Base-by-base conservation (phyloP, 371 early-diverging fungal species). In the Umbelopsis sp. region DNA sequence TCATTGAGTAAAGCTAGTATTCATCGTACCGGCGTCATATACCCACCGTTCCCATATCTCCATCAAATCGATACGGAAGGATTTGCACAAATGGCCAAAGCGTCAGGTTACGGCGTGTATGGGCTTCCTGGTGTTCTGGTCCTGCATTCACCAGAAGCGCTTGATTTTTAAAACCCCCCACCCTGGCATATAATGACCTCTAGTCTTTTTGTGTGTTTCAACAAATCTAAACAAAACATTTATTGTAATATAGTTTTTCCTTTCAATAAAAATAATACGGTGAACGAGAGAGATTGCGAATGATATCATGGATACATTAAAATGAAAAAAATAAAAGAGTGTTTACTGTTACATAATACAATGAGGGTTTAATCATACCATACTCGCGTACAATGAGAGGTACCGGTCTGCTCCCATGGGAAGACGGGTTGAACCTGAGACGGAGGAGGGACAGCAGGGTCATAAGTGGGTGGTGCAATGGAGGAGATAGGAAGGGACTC, bases 31-130 rank as follows among this genome's bases (percentile, higher is more conserved):
- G 87, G 86, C 12, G 76, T 81, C 37, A 76, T 69, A 16, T 87
- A 86, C 65, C 87, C 85, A 11, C 66, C 80, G 0, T 72, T 74
- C 62, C 76, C 79, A 45, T 69, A 82, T n/a, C 76, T 78, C 37
- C 85, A 85, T 65, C 73, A 77, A 50, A 80, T 86, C 14, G 87
- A 88, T 65, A 87, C 87, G 16, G 88, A 87, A 74, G 88, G 88
- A 0, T 74, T 88, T 71, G 86, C 84, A 32, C 81, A 80, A 64
- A 76, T 85, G 68, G 85, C 87, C 63, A 85, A 81, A 66, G 76
- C 70, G 2, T 66, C 76, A 29, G 85, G 85, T 2, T 82, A 72
- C 46, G 68, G 72, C 12, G 81, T 82, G 3, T 84, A 68, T 69
- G 85, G 84, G 0, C 72, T 80, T 44, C 86, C 86, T 0, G 70